Evolutionary conservation across 805 yeast genomes (phyloP), one percentile per base, ranked within the genome.

Genomic region (Schizosaccharomyces japonicus): DNA sequence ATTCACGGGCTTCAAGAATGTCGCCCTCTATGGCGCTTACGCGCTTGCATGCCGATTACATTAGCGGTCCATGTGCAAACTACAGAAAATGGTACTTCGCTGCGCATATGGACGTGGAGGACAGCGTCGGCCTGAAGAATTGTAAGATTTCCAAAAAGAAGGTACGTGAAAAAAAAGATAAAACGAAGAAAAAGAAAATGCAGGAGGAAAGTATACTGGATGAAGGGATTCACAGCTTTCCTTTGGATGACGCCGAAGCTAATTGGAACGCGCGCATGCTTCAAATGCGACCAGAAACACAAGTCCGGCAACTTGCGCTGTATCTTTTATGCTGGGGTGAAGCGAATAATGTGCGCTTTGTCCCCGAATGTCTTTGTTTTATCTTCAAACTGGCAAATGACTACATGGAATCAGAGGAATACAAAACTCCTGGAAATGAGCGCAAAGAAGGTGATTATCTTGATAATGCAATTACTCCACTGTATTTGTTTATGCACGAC

Each of bases 351-450:
- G 93, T 90, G 50, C 79, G 99, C 65, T 90, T 90, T 67, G 78
- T 87, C 49, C 70, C 80, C 21, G 95, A 84, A 69, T 72, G 80
- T 66, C 67, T 90, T 52, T 83, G 95, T 73, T 90, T 80, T 72
- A 77, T 90, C 59, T 92, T 76, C 73, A 87, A 90, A 69, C 80
- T 93, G 63, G 94, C 95, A 50, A 71, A 71, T 54, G 98, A 90
- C 65, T 85, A 87, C 66, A 70, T 83, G 60, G 66, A 73, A 52
- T 81, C 94, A 48, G 92, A 93, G 48, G 76, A 80, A 58, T 84
- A 95, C 66, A 92, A 80, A 68, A 84, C 81, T 64, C 75, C 64
- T 61, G n/a, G 5, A 2, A 54, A 56, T 55, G 60, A 63, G 57
- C 61, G 60, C 13, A 59, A 60, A 23, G 65, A 65, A 3, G 76